Base-by-base conservation (phyloP, 768 basidiomycete species). In the Tephrocybe sp. region DNA sequence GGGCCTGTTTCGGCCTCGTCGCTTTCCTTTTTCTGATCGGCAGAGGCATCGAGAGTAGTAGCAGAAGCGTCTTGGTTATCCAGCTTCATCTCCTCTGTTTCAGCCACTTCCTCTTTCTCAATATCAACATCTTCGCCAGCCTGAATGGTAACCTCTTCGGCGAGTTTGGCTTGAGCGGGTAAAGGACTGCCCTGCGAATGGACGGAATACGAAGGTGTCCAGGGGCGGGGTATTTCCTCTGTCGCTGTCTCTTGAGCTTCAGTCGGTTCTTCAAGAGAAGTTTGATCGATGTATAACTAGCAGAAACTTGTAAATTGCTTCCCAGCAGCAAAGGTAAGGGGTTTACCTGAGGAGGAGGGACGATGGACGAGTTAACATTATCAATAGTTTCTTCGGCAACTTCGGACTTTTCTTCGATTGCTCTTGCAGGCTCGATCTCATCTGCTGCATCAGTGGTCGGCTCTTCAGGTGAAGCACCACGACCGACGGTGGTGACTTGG, bases 181-280 rank as follows among this genome's bases (percentile, higher is more conserved):
- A 61, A 48, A 26, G 64, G 63, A 42, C 64, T 70, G 19, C 73
- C 73, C 54, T 75, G 74, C 16, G 62, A 65, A 30, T 72, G 70
- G 1, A 72, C 71, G 9, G 73, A 72, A 50, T 74, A 73, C 22
- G 73, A 73, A 26, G 71, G 68, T 16, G 69, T 72, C 72, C 72
- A 74, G 36, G 68, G 58, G 16, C 62, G 57, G 20, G 58, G 39
- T 16, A 51, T 49, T 10, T 46, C 19, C 19, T 34, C 22, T 26
- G 31, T 11, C 40, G 40, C 46, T 20, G 32, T 10, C 14, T 41
- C 33, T 5, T 42, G 30, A 8, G 30, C 32, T 6, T 47, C 57
- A 12, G 41, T 38, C 13, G 56, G 34, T 20, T 51, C 48, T 6
- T 60, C 50, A 5, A 59, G 51, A 11, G 55, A 52, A 19, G 60